Percentiles rank a stretch among this genome's conserved stretches.
Conservation (phyloP, 1,284 basidiomycete genomes). For the Heterobasidion parviporum region DNA sequence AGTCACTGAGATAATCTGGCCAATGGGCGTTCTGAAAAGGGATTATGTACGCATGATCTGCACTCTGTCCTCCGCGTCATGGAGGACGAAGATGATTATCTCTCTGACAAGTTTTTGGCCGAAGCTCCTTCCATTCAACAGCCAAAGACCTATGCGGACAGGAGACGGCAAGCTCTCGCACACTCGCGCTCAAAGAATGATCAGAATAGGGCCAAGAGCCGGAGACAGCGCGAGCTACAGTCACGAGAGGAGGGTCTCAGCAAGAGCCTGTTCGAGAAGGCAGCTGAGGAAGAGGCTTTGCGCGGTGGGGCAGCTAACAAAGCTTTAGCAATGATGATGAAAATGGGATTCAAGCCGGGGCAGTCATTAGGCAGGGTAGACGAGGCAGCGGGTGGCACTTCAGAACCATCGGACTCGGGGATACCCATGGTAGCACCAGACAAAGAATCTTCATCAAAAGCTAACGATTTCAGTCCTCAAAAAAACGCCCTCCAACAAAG, state of each 20-base stretch:
- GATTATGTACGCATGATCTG: constrained; percentile 1
- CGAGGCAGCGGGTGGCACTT: constrained; percentile 11
- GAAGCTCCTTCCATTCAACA: constrained; percentile 18
- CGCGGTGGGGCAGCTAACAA: constrained; percentile 40
- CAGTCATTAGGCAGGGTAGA: constrained; percentile 54
- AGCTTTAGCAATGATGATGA: constrained; percentile 80
- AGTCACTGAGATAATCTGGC: too few relatives aligned
- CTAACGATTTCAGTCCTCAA: not conserved
- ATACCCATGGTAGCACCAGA: not conserved
- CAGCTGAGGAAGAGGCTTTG: constrained; percentile 51
- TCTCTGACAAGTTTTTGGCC: constrained; percentile 75
- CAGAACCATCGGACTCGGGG: constrained; percentile 5
- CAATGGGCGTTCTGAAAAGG: not conserved
- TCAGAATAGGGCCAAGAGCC: constrained; percentile 52
- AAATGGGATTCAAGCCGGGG: constrained; percentile 82
- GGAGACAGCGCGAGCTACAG: constrained; percentile 65
- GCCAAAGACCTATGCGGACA: constrained; percentile 57
- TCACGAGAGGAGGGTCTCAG: constrained; percentile 66
- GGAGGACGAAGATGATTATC: constrained; percentile 70
- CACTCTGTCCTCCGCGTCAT: constrained; percentile 14
- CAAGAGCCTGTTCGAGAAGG: constrained; percentile 71
- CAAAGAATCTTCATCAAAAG: not conserved
- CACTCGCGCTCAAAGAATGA: constrained; percentile 54
- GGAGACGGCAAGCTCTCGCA: constrained; percentile 55
- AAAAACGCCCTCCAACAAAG: constrained; percentile 29